Base-by-base conservation (phyloP, 257 asterid genomes). In the Solanum sitiens region DNA sequence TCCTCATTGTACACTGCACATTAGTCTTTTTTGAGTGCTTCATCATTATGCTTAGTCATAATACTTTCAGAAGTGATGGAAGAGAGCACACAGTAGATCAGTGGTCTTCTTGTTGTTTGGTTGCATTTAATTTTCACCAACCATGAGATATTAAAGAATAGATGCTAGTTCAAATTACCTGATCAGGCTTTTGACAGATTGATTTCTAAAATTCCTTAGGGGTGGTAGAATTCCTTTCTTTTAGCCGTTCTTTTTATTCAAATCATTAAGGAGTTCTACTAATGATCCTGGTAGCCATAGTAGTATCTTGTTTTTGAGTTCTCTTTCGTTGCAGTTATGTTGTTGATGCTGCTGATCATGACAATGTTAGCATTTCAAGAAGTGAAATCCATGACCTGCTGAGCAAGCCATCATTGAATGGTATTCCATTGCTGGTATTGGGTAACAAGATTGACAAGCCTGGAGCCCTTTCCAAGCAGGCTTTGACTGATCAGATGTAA, bases 261-360 rank as follows among this genome's bases (percentile, higher is more conserved):
- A 80, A 47, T 47, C 33, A 15, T 50, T 30, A 79, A 50, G 85
- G 44, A 45, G 32, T 50, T 30, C 30, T 50, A 47, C 18, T 82
- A 47, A 50, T 82, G 27, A 30, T 82, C 70, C 30, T 30, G 44
- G 70, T 30, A 27, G 44, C 30, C 30, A 45, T 47, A 18, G 20
- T 80, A 27, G 11, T 80, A 50, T 10, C 30, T 50, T 82, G 70
- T 82, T 82, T 5, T 50, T 82, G 85, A 82, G 44, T 18, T 82
- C 68, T 80, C 44, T 2, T 89, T 87, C 83, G 83, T 73, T 91
- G 89, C 95, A 96, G 99, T 88, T 96, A 96, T 65, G 98, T 97
- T 73, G 99, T 97, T 84, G 99, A 97, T 93, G 98, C 96, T 91
- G 99, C 98, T 87, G 99, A 97, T 90, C 98, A 90, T 8, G 99